A percentile compares a stretch with the other conserved stretches of the same genome.
Conservation (phyloP, 257 asterid species). For the Cynanchum wilfordii region DNA sequence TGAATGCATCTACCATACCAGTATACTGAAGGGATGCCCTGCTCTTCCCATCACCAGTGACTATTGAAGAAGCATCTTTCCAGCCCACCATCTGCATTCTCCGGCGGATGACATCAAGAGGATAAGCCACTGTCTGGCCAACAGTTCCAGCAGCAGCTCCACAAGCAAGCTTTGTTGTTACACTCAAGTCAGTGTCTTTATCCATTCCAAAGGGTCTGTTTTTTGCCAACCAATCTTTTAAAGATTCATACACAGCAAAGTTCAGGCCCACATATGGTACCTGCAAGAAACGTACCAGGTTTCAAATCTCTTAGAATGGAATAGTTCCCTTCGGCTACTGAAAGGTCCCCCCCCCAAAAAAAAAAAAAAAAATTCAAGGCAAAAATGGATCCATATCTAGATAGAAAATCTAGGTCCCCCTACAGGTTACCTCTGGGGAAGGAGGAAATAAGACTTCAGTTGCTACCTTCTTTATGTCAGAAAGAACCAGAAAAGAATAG, state of each 20-base stretch:
- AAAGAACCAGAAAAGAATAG: background rate
- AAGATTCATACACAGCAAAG: constrained; percentile 91
- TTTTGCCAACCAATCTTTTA: constrained; percentile 73
- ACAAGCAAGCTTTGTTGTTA: constrained; percentile 74
- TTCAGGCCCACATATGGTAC: constrained; percentile 93
- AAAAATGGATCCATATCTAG: background rate
- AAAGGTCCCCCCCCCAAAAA: background rate
- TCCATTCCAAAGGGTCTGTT: constrained; percentile 55
- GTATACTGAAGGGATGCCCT: constrained; percentile 57
- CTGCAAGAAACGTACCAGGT: constrained; percentile 30
- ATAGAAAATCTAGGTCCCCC: background rate
- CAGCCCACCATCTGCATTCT: constrained; percentile 99
- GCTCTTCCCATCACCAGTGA: constrained; percentile 71
- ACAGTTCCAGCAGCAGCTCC: constrained; percentile 94
- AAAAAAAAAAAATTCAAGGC: background rate
- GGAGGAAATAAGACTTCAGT: background rate
- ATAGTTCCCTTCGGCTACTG: background rate
- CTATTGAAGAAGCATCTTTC: constrained; percentile 69
- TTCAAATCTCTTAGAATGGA: background rate
- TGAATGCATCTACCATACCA: constrained; percentile 87
- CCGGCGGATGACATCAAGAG: constrained; percentile 89
- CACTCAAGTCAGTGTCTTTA: constrained; percentile 70
- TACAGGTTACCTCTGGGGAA: background rate
- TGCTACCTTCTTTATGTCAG: background rate
- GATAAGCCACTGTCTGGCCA: constrained; percentile 94